Evolutionary conservation across 2,329 filamentous ascomycete genomes (phyloP), one percentile per base, ranked within the genome.

Genomic region (Arthroderma sp.): DNA sequence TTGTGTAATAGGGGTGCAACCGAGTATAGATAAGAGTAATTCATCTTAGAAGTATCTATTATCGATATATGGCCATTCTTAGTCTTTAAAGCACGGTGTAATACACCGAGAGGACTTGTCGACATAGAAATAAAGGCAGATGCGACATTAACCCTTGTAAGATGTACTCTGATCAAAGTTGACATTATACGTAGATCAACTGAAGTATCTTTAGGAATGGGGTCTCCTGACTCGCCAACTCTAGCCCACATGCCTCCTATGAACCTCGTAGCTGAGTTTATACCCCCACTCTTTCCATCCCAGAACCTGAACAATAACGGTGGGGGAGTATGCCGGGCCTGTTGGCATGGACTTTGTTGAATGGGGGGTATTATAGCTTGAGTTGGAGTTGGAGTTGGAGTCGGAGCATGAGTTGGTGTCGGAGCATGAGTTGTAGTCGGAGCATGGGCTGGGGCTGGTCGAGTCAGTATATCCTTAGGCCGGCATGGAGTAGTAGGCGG

Each of bases 81-180:
- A 0, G 60, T 51, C 4, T 61, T 57, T 2, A 72, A n/a, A 0
- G 65, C 68, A 38, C 70, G 62, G 41, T 73, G 70, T 0, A 73
- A 43, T 0, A 70, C 67, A 0, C 66, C 52, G 0, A 73, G 55
- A 1, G 65, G 64, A 0, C 64, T 62, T 0, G 43, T 54, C 4
- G 61, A 69, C 0, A 66, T 65, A 0, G 71, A 73, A 3, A 74
- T 71, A 9, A 73, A 71, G 0, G 71, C 70, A 0, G 68, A 66
- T 0, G 56, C 49, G 0, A 63, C 37, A 0, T 61, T 37, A 2
- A 60, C 21, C 17, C 61, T 66, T 0, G 60, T 62, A 0, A 70
- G 63, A 58, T 73, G 71, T 0, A 55, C 62, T 1, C 54, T 44
- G 6, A 70, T 61, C 13, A 63, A 59, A 0, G 57, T 5, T 0